These are phyloP conservation scores for Didymella exigua DNA, from an alignment of 2,329 filamentous ascomycete species.

Conservation along the genomic window DNA sequence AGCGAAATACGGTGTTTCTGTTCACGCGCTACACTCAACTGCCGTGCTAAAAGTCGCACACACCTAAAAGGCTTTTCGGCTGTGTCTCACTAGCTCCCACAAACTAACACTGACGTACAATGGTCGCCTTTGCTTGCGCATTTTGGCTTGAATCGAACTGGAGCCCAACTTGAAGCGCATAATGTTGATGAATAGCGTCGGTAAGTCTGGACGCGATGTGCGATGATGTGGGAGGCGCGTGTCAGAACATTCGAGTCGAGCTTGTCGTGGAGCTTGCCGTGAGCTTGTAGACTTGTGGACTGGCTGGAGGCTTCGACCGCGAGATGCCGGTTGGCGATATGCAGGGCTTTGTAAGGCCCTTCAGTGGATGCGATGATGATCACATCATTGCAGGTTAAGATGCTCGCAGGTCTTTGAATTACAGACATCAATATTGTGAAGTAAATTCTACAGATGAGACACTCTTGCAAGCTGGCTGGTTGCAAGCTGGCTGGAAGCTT, in stretches of 20 bases:
- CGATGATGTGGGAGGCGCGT: conserved; percentile 8
- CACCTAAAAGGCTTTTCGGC: conserved; percentile 3
- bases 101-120: background rate
- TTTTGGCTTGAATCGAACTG: background rate
- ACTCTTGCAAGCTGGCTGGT: background rate
- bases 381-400: background rate
- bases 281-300: background rate
- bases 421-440: too few species aligned
- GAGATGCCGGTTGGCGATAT: background rate
- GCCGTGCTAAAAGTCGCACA: background rate
- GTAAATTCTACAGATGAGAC: too few species aligned
- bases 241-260: background rate
- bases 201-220: background rate
- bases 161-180: background rate
- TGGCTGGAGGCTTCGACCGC: background rate
- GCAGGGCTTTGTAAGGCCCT: background rate
- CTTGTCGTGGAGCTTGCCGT: background rate
- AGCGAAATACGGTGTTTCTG: background rate
- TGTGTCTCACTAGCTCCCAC: conserved; percentile 4
- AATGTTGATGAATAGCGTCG: background rate
- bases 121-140: background rate
- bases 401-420: background rate
- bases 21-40: background rate
- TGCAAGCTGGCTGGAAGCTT: background rate
- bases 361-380: background rate